phyloP scores from a whole-genome alignment of 2,329 filamentous ascomycete species.

The Ceratocystis alfenasii region DNA sequence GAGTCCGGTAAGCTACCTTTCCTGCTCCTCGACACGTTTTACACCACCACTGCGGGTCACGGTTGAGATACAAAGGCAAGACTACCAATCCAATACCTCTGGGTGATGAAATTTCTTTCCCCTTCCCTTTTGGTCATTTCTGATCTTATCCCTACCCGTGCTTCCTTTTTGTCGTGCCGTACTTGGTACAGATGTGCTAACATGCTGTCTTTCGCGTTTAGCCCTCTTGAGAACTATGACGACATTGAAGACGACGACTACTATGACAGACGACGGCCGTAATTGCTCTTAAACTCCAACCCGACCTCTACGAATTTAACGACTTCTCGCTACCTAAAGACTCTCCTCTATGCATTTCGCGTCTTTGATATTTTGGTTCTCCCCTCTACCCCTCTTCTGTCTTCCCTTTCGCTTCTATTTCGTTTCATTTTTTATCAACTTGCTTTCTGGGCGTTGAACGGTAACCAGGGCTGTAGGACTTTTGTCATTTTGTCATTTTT shows the following conservation, averaged over 20 bases:
- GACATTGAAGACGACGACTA: background rate
- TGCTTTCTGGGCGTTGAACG: slow-evolving; percentile 17
- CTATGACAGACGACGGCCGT: background rate
- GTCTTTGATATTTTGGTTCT: background rate
- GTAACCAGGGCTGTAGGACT: slow-evolving; percentile 13
- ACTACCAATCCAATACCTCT: background rate
- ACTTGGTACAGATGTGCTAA: background rate
- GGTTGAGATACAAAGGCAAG: slow-evolving; percentile 8
- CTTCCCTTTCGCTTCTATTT: background rate
- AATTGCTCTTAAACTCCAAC: background rate
- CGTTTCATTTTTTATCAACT: slow-evolving; percentile 12
- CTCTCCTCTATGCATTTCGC: background rate
- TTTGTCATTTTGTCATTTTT: background rate
- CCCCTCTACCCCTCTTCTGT: background rate
- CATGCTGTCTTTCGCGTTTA: background rate
- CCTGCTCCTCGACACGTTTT: slow-evolving; percentile 8
- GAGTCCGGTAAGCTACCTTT: slow-evolving; percentile 10
- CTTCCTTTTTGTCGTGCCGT: background rate
- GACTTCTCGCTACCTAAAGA: slow-evolving; percentile 5
- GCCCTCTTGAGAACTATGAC: background rate
- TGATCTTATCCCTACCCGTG: background rate
- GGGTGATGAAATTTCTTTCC: background rate
- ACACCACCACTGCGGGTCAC: background rate
- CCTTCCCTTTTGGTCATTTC: background rate
- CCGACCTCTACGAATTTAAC: slow-evolving; percentile 6